Evolutionary conservation across 148 eudicot species (phyloP).

Genomic region (Simmondsia chinensis): DNA sequence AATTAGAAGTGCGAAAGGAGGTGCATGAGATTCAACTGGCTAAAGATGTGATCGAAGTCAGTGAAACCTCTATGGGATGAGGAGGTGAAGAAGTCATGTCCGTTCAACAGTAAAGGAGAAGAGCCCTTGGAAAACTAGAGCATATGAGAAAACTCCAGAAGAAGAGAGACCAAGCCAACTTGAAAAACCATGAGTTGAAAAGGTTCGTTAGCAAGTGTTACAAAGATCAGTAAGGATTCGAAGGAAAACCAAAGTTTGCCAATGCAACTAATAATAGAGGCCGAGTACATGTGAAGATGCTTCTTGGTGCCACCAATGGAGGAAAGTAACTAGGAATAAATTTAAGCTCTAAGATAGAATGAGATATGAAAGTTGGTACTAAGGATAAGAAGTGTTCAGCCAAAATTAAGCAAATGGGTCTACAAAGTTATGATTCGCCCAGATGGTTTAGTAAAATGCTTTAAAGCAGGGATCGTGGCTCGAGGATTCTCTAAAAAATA

Average conservation of each 20-base stretch:
- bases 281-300: background rate
- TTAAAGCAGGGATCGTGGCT: too few species aligned
- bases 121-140: too few species aligned
- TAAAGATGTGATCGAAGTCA: too few species aligned
- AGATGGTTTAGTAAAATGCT: background rate
- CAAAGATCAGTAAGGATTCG: background rate
- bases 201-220: background rate
- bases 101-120: too few species aligned
- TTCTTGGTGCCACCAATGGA: background rate
- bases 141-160: background rate
- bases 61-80: too few species aligned
- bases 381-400: background rate
- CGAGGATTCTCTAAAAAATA: background rate
- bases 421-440: background rate
- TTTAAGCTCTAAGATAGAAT: background rate
- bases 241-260: background rate
- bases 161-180: background rate
- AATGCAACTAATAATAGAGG: background rate
- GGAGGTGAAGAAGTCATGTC: too few species aligned
- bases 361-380: background rate
- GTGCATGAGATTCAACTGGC: background rate
- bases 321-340: background rate
- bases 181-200: background rate
- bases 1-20: background rate
- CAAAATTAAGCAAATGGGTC: background rate